Conservation (phyloP, 306 rosid species). For the Calophaca sinica region DNA sequence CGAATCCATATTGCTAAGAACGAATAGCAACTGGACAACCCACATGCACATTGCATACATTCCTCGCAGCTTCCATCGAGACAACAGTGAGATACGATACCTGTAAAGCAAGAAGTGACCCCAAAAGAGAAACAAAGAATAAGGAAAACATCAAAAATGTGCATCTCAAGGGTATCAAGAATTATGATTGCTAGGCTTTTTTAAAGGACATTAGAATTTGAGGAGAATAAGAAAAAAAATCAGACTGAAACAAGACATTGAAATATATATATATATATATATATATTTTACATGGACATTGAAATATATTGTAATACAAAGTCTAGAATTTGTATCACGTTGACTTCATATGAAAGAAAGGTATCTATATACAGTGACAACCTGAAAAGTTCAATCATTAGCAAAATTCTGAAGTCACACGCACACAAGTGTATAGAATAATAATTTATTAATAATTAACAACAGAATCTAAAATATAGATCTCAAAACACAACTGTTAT, state of each 20-base stretch:
- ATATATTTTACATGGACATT: too few relatives aligned
- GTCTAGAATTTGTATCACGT: slow-evolving; percentile 7
- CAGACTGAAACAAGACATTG: slow-evolving; percentile 27
- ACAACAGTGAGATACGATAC: slow-evolving; percentile 80
- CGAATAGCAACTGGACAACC: slow-evolving; percentile 93
- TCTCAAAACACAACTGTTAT: slow-evolving; percentile 22
- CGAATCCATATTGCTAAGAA: slow-evolving; percentile 83
- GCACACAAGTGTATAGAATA: too few relatives aligned
- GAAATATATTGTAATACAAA: slow-evolving; percentile 8
- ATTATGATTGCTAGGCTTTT: not conserved
- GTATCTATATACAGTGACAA: slow-evolving; percentile 7
- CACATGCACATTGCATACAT: slow-evolving; percentile 98
- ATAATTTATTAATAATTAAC: not conserved
- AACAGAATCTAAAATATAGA: slow-evolving; percentile 25
- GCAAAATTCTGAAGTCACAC: not conserved
- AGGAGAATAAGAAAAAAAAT: slow-evolving; percentile 29
- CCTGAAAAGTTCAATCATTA: slow-evolving; percentile 15
- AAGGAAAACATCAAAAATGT: slow-evolving; percentile 15
- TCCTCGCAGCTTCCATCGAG: slow-evolving; percentile 96
- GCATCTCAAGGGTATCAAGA: slow-evolving; percentile 8
- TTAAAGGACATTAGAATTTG: slow-evolving; percentile 5
- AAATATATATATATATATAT: too few relatives aligned
- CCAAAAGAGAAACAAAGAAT: slow-evolving; percentile 4
- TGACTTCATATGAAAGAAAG: slow-evolving; percentile 1
- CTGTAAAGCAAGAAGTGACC: slow-evolving; percentile 50